A percentile compares a stretch with the other conserved stretches of the same genome.
Evolutionary conservation across 2,329 filamentous ascomycete species (phyloP).

Genomic region (Trichoderma lentiforme): DNA sequence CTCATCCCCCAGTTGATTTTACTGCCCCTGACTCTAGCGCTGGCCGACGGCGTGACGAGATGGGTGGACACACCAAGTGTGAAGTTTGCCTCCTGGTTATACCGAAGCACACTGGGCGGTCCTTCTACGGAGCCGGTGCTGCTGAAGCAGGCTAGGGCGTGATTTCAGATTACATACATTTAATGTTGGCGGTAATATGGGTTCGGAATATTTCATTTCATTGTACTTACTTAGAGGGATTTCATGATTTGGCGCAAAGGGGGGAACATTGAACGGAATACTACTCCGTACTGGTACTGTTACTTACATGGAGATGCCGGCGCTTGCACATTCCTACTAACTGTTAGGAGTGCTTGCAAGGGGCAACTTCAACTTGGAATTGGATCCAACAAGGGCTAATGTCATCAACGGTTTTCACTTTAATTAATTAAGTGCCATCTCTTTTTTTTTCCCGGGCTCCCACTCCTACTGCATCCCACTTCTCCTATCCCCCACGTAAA

Average conservation of each 20-base stretch:
- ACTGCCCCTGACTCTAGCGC: constrained; percentile 56
- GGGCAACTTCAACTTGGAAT: background rate
- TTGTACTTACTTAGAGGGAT: background rate
- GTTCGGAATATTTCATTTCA: background rate
- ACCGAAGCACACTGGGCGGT: constrained; percentile 30
- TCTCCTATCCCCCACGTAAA: background rate
- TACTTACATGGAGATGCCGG: background rate
- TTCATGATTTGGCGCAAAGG: background rate
- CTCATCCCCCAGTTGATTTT: constrained; percentile 58
- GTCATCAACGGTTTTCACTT: background rate
- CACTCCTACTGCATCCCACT: background rate
- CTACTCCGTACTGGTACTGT: background rate
- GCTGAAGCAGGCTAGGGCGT: constrained; percentile 16
- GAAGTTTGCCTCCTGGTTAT: constrained; percentile 54
- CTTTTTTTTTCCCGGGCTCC: background rate
- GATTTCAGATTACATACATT: background rate
- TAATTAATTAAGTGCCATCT: background rate
- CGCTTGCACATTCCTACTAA: background rate
- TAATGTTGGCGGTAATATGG: background rate
- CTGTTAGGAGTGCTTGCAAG: background rate
- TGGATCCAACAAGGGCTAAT: background rate
- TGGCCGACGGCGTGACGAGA: constrained; percentile 55
- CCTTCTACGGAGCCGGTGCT: constrained; percentile 4
- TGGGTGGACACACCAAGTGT: constrained; percentile 60
- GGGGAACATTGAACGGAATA: background rate